Percentiles rank a stretch among this genome's conserved stretches.
These are phyloP conservation scores for Lagerstroemia speciosa DNA, from an alignment of 345 rosid genomes.

Conservation along the genomic window DNA sequence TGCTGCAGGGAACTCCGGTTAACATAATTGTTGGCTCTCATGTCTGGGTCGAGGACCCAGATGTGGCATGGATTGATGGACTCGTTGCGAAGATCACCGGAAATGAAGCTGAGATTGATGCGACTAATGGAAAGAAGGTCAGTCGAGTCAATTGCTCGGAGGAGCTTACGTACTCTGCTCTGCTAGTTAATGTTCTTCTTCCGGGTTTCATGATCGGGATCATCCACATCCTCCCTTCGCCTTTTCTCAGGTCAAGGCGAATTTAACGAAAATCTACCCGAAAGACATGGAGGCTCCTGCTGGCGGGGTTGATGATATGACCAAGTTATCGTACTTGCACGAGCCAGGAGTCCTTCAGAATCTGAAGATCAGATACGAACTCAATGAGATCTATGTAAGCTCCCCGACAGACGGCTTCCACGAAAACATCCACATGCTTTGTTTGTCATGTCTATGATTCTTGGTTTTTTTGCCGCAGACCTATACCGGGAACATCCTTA, in stretches of 20 bases:
- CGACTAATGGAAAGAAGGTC: constrained; percentile 59
- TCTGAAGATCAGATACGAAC: constrained; percentile 66
- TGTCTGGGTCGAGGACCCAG: constrained; percentile 80
- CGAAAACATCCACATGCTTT: no score
- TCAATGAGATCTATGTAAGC: constrained; percentile 88
- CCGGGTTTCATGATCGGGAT: neutral
- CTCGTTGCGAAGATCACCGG: constrained; percentile 61
- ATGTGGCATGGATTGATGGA: constrained; percentile 74
- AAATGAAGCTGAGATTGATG: constrained; percentile 37
- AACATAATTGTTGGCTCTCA: constrained; percentile 88
- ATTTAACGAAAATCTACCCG: constrained; percentile 63
- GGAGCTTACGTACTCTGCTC: neutral
- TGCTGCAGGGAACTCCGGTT: constrained; percentile 64
- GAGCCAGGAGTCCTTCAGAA: constrained; percentile 95
- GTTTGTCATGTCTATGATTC: neutral
- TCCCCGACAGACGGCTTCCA: neutral
- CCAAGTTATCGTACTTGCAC: constrained; percentile 83
- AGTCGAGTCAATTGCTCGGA: constrained; percentile 7
- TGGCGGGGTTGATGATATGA: constrained; percentile 98
- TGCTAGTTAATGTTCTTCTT: neutral
- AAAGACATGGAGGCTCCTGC: constrained; percentile 88
- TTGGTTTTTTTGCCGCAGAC: constrained; percentile 34
- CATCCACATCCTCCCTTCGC: neutral
- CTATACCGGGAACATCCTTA: constrained; percentile 80
- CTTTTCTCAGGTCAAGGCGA: constrained; percentile 46